Conservation (phyloP, 2,329 filamentous ascomycete species). For the Colletotrichum sp. region DNA sequence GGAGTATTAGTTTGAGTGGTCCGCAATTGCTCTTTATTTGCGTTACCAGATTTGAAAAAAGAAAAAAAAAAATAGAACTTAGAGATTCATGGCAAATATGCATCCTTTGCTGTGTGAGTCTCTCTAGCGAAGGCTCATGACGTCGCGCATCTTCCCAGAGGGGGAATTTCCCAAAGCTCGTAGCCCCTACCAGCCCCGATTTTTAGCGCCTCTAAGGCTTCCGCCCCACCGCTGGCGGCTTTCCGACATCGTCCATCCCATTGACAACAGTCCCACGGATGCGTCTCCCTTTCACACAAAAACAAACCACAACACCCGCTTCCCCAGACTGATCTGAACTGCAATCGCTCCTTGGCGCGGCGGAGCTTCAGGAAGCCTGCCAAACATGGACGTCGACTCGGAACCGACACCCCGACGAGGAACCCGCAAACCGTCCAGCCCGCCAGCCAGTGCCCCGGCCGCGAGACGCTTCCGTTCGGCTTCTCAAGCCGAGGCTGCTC, state of each 20-base stretch:
- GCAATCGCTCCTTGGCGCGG: background rate
- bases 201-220: background rate
- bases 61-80: background rate
- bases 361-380: background rate
- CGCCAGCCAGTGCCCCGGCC: background rate
- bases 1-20: background rate
- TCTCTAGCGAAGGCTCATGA: background rate
- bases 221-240: background rate
- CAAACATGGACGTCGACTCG: background rate
- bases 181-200: background rate
- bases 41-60: no score
- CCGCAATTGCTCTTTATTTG: background rate
- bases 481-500: conserved; percentile 10
- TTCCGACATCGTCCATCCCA: background rate
- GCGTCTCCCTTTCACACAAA: background rate
- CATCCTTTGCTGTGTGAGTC: background rate
- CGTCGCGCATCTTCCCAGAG: background rate
- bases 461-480: conserved; percentile 4
- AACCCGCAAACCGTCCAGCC: background rate
- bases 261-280: background rate
- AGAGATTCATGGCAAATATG: background rate
- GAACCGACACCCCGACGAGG: background rate
- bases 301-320: background rate
- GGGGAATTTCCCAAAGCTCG: background rate
- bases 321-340: background rate